These are phyloP conservation scores for Fraxinus angustifolia DNA, from an alignment of 305 asterid species.

Conservation along the genomic window DNA sequence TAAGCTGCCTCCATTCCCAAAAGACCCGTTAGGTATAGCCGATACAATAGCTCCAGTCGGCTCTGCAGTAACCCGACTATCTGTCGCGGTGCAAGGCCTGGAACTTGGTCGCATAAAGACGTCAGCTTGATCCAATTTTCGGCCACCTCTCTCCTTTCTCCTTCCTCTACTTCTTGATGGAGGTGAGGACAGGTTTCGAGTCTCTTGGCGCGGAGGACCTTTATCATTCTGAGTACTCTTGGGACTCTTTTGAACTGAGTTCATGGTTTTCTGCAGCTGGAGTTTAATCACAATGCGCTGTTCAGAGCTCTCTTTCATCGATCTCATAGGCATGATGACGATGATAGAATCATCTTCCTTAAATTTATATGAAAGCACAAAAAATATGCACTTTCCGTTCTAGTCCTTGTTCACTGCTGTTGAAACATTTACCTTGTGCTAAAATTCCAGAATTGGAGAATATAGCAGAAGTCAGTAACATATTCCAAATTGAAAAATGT, in stretches of 20 bases:
- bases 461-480: slow-evolving; percentile 48
- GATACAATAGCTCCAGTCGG: slow-evolving; percentile 31
- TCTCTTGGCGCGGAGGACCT: slow-evolving; percentile 53
- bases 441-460: slow-evolving; percentile 41
- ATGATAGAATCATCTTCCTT: slow-evolving; percentile 11
- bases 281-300: slow-evolving; percentile 67
- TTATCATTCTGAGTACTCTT: slow-evolving; percentile 56
- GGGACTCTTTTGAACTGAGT: slow-evolving; percentile 12
- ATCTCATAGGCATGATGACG: slow-evolving; percentile 76
- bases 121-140: slow-evolving; percentile 85
- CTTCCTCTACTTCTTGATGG: slow-evolving; percentile 71
- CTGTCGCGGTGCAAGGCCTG: slow-evolving; percentile 73
- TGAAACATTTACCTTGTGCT: slow-evolving; percentile 53
- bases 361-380: slow-evolving; percentile 2
- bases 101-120: slow-evolving; percentile 74
- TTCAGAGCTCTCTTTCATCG: slow-evolving; percentile 67
- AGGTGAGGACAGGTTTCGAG: slow-evolving; percentile 53
- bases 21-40: slow-evolving; percentile 25
- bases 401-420: slow-evolving; percentile 30
- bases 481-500: slow-evolving; percentile 28
- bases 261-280: slow-evolving; percentile 48
- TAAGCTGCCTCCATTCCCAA: slow-evolving; percentile 26
- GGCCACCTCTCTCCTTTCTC: slow-evolving; percentile 76
- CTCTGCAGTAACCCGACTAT: slow-evolving; percentile 42
- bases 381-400: slow-evolving; percentile 17